phyloP scores from a whole-genome alignment of 2,329 filamentous ascomycete genomes.

The Aspergillus transmontanensis region DNA sequence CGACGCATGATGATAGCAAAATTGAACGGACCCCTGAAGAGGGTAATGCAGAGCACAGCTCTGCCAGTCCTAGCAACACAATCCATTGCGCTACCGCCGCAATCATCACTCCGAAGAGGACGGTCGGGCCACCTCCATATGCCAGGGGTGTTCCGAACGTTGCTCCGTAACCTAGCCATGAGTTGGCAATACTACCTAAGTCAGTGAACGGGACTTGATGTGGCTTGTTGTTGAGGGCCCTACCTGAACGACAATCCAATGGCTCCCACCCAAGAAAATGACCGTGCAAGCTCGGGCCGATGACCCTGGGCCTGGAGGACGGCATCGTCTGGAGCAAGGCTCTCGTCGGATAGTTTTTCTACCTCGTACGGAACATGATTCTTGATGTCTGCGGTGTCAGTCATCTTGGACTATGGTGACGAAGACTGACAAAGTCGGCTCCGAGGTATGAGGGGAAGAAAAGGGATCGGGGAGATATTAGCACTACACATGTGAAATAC shows the following conservation, averaged over 20 bases:
- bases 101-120: conserved; percentile 27
- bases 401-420: conserved; percentile 3
- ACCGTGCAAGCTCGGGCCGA: conserved; percentile 15
- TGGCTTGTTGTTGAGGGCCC: background rate
- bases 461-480: background rate
- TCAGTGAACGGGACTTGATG: background rate
- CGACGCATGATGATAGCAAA: background rate
- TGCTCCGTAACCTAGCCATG: conserved; percentile 33
- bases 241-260: conserved; percentile 27
- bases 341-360: conserved; percentile 4
- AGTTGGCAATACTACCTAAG: conserved; percentile 29
- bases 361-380: background rate
- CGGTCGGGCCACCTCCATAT: conserved; percentile 27
- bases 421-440: conserved; percentile 1
- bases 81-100: conserved; percentile 25
- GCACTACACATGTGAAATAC: conserved; percentile 5
- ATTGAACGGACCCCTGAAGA: conserved; percentile 10
- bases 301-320: conserved; percentile 14
- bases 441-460: background rate
- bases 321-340: conserved; percentile 4
- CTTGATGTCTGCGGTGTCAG: conserved; percentile 1
- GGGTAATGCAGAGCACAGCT: conserved; percentile 20
- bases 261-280: conserved; percentile 26
- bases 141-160: conserved; percentile 22
- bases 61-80: conserved; percentile 16